Conservation (phyloP, 805 yeast species). For the Schwanniomyces polymorphus region DNA sequence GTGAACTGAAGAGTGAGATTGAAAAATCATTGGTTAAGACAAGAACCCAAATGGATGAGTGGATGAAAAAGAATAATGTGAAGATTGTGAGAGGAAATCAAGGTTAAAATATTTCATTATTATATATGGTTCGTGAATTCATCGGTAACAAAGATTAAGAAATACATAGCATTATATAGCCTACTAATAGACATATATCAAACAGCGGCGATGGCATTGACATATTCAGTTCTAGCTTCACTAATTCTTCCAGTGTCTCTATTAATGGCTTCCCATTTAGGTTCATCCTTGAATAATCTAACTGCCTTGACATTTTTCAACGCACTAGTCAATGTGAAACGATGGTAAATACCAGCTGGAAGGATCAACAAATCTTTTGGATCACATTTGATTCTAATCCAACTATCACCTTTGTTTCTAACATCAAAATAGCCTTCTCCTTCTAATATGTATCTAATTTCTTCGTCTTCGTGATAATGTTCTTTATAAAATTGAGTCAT, state of each 20-base stretch:
- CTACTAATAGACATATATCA: neutral
- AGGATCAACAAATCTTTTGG: slow-evolving; percentile 68
- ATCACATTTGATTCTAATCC: slow-evolving; percentile 74
- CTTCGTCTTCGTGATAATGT: slow-evolving; percentile 96
- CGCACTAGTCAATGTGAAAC: slow-evolving; percentile 72
- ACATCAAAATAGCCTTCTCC: slow-evolving; percentile 95
- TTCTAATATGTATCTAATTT: slow-evolving; percentile 83
- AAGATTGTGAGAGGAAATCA: slow-evolving; percentile 31
- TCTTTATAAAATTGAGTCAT: slow-evolving; percentile 73
- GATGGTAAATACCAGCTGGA: slow-evolving; percentile 93
- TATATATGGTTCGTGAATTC: neutral
- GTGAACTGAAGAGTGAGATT: slow-evolving; percentile 18
- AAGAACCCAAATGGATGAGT: slow-evolving; percentile 34
- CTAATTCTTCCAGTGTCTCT: slow-evolving; percentile 48
- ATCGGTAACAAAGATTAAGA: neutral
- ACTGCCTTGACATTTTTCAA: slow-evolving; percentile 69
- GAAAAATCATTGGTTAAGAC: slow-evolving; percentile 25
- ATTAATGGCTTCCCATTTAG: slow-evolving; percentile 89
- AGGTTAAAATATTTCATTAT: neutral
- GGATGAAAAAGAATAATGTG: slow-evolving; percentile 43
- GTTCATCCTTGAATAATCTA: slow-evolving; percentile 89
- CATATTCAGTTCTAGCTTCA: slow-evolving; percentile 37
- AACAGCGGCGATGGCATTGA: slow-evolving; percentile 25
- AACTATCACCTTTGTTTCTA: slow-evolving; percentile 56
- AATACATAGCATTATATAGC: neutral